These are phyloP conservation scores for Chloromonas sp. DNA, from an alignment of 163 green algal species.

Conservation along the genomic window DNA sequence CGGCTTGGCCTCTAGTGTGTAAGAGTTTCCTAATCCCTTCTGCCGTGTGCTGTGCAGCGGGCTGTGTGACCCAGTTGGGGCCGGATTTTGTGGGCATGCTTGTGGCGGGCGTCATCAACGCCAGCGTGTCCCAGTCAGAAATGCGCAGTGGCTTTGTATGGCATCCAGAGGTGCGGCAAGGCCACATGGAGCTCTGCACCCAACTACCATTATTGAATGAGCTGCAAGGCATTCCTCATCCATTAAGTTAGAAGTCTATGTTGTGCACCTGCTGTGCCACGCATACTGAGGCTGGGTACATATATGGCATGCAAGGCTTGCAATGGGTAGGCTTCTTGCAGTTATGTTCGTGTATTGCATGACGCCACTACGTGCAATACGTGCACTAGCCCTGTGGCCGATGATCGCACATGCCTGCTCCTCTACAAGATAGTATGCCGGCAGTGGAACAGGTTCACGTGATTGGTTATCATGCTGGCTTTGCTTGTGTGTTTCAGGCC, in stretches of 20 bases:
- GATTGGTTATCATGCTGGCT: background rate
- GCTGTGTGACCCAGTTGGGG: background rate
- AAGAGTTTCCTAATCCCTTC: too few relatives aligned
- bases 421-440: background rate
- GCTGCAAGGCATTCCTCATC: too few relatives aligned
- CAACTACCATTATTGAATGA: too few relatives aligned
- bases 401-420: background rate
- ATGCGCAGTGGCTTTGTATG: background rate
- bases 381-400: too few relatives aligned
- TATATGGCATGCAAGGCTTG: background rate
- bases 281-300: background rate
- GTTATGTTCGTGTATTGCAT: too few relatives aligned
- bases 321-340: background rate
- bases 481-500: background rate
- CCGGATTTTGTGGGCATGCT: background rate
- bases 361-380: too few relatives aligned
- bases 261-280: too few relatives aligned
- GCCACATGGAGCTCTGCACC: too few relatives aligned
- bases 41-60: background rate
- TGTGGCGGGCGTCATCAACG: background rate
- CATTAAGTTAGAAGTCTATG: too few relatives aligned
- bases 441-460: background rate
- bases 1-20: too few relatives aligned
- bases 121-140: background rate
- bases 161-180: background rate